Conservation (phyloP, 169 alveolate genomes). For the Ichthyophthirius multifiliis region DNA sequence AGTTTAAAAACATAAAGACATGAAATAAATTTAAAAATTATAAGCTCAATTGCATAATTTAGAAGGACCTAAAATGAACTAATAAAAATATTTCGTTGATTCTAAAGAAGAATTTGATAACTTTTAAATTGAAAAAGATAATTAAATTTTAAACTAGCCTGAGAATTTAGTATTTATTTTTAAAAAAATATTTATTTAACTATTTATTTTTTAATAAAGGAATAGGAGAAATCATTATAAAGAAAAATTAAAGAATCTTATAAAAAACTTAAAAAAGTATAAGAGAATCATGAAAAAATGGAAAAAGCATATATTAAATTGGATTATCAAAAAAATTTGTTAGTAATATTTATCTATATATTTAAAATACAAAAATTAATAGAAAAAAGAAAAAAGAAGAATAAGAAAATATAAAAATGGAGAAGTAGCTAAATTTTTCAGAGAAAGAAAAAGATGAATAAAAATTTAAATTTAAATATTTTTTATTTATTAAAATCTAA, state of each 20-base stretch:
- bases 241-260: neutral
- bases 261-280: neutral
- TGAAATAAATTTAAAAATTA: neutral
- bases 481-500: no score
- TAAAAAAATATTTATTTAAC: no score
- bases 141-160: neutral
- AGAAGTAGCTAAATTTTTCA: conserved; percentile 4
- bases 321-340: conserved; percentile 5
- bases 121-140: neutral
- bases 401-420: conserved; percentile 12
- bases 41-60: neutral
- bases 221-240: no score
- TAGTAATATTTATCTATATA: neutral
- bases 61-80: neutral
- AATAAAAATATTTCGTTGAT: neutral
- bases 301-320: neutral
- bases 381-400: conserved; percentile 15
- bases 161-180: neutral
- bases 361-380: neutral
- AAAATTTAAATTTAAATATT: no score
- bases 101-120: conserved; percentile 4
- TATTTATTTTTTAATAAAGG: neutral
- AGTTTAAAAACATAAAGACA: conserved; percentile 9
- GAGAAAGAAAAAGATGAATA: conserved; percentile 21
- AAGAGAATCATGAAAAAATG: conserved; percentile 14